Conservation (phyloP, 768 basidiomycete species). For the Daedalea quercina region DNA sequence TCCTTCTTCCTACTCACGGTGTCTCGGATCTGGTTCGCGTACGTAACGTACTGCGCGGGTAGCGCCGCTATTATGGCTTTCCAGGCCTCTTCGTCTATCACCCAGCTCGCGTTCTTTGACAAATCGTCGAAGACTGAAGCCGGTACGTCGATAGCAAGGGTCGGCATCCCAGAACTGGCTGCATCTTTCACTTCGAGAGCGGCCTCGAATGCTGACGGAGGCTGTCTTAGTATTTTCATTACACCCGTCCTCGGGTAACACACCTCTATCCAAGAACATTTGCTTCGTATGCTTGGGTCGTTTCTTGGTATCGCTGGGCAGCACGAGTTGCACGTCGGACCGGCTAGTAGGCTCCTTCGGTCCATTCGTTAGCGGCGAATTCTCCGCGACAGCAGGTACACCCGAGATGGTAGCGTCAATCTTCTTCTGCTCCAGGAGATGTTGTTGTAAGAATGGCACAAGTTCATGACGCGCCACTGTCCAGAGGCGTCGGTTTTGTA, state of each 20-base stretch:
- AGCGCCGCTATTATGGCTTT: constrained; percentile 49
- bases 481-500: constrained; percentile 8
- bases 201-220: constrained; percentile 55
- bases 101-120: constrained; percentile 51
- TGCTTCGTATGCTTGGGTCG: constrained; percentile 68
- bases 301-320: constrained; percentile 68
- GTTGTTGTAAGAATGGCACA: constrained; percentile 66
- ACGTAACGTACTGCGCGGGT: constrained; percentile 49
- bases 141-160: constrained; percentile 67
- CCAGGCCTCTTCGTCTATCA: constrained; percentile 74
- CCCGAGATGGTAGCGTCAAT: constrained; percentile 63
- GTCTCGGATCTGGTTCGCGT: constrained; percentile 65
- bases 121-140: constrained; percentile 55
- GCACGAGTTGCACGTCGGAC: constrained; percentile 54
- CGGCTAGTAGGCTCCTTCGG: constrained; percentile 26
- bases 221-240: background rate
- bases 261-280: constrained; percentile 63
- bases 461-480: constrained; percentile 58
- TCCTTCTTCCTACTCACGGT: constrained; percentile 51
- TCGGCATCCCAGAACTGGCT: constrained; percentile 48
- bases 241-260: background rate
- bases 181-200: constrained; percentile 50
- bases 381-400: constrained; percentile 38
- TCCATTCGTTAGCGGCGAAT: constrained; percentile 24
- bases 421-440: constrained; percentile 75